Conservation (phyloP, 176 grass and related monocot genomes). For the Triticum urartu region DNA sequence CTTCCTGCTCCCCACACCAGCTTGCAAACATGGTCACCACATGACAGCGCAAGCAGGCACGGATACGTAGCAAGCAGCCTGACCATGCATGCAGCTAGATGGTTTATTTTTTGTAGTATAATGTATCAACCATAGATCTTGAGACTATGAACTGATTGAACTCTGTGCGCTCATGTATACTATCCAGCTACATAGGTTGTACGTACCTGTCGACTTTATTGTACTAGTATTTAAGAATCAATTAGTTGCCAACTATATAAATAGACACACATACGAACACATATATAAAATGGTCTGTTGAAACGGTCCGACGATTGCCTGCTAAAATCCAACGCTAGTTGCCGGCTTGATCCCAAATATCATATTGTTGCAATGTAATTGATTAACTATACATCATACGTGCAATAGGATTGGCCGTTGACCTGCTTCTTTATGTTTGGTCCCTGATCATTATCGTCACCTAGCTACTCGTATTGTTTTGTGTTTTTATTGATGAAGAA, state of each 20-base stretch:
- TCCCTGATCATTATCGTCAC: constrained; percentile 10
- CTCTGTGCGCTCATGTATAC: background rate
- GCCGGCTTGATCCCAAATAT: background rate
- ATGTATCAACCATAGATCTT: background rate
- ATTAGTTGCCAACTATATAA: constrained; percentile 21
- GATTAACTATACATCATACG: background rate
- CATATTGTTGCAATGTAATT: background rate
- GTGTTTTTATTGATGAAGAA: background rate
- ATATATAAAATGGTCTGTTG: background rate
- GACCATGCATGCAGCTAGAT: background rate
- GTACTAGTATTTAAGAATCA: constrained; percentile 12
- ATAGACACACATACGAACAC: background rate
- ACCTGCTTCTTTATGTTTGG: constrained; percentile 27
- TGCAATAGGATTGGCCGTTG: background rate
- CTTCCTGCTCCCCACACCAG: background rate
- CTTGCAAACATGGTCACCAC: background rate
- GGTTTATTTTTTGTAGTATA: background rate
- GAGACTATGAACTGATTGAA: background rate
- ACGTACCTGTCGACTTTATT: constrained; percentile 33
- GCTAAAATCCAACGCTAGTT: constrained; percentile 23
- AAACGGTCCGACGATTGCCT: background rate
- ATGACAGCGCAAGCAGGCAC: background rate
- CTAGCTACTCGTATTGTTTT: background rate
- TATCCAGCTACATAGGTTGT: constrained; percentile 1
- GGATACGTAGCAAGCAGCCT: background rate